Evolutionary conservation across 2,329 filamentous ascomycete genomes (phyloP), one percentile per base, ranked within the genome.

Genomic region (Ophiostoma sp.): DNA sequence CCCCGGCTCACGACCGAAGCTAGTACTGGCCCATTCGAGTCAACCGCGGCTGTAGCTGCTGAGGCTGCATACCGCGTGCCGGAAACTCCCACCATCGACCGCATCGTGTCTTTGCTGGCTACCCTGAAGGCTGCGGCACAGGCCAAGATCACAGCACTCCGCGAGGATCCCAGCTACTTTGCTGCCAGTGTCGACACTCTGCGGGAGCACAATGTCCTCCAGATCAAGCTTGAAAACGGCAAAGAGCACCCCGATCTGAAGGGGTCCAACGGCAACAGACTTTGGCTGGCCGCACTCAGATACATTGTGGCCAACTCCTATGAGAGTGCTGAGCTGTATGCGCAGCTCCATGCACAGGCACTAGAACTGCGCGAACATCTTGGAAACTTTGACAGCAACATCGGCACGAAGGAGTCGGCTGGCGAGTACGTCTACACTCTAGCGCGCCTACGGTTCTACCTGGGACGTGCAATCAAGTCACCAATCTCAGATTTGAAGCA

Each of bases 131-230:
- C 78, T 0, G 79, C 79, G 3, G 80, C 81, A 0, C 81, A 86
- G 69, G 86, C 89, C 75, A 84, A 88, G 73, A 62, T 87, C 0
- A 85, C 81, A 81, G 74, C 80, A 0, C 77, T 89, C 2, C 80
- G 86, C 8, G 86, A 89, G 73, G 87, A 89, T 74, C 86, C 86
- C 0, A 77, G 77, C 0, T 88, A 87, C 76, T 89, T 88, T 72
- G 76, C 79, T 4, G 78, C 84, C 72, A 75, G 10, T 57, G 52
- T 31, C 23, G 8, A 57, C 52, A 27, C 44, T 1, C 74, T 75
- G 36, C 79, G 77, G 31, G 83, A 86, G 15, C 86, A 88, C 73
- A 77, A 80, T 0, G 48, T 52, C 6, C 20, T 27, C 3, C 7
- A 44, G 10, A 39, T 62, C 52, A 60, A 41, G n/a, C 52, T 39